phyloP scores from a whole-genome alignment of 1,139 yeast species.

The Saccharomyces hybrid region DNA sequence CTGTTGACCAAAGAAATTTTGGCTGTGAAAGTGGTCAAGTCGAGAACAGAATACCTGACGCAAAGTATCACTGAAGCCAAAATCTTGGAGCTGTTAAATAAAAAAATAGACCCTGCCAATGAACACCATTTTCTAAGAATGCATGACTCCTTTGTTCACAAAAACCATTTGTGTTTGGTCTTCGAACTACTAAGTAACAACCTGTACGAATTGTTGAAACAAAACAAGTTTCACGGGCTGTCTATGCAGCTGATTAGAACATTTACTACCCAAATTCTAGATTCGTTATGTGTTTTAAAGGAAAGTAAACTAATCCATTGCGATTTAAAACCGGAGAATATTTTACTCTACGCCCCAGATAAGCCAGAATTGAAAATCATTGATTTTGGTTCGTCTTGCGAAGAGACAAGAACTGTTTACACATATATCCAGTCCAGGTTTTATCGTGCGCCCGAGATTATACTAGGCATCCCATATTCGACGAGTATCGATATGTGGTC shows the following conservation, averaged over 20 bases:
- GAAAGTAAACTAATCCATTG: conserved; percentile 87
- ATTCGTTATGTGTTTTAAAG: conserved; percentile 71
- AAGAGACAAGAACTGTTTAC: conserved; percentile 80
- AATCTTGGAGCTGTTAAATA: conserved; percentile 72
- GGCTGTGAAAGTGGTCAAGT: conserved; percentile 91
- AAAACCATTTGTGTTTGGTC: conserved; percentile 85
- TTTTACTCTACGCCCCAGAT: conserved; percentile 72
- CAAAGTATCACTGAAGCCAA: conserved; percentile 90
- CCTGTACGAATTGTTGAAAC: conserved; percentile 82
- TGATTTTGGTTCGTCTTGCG: conserved; percentile 96
- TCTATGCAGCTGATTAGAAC: conserved; percentile 72
- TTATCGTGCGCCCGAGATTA: conserved; percentile 93
- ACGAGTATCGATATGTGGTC: conserved; percentile 98
- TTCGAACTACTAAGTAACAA: conserved; percentile 86
- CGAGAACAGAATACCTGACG: conserved; percentile 84
- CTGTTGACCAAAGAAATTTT: conserved; percentile 79
- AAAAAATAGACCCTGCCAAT: conserved; percentile 59
- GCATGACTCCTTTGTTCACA: conserved; percentile 85
- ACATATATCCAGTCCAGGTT: conserved; percentile 94
- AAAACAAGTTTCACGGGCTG: conserved; percentile 89
- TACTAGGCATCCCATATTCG: conserved; percentile 83
- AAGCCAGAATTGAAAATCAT: conserved; percentile 86
- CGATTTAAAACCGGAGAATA: conserved; percentile 94
- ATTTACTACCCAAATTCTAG: conserved; percentile 73
- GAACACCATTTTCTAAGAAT: conserved; percentile 70